These are phyloP conservation scores for Paracoccidioides brasiliensis DNA, from an alignment of 2,329 filamentous ascomycete genomes.

Conservation along the genomic window DNA sequence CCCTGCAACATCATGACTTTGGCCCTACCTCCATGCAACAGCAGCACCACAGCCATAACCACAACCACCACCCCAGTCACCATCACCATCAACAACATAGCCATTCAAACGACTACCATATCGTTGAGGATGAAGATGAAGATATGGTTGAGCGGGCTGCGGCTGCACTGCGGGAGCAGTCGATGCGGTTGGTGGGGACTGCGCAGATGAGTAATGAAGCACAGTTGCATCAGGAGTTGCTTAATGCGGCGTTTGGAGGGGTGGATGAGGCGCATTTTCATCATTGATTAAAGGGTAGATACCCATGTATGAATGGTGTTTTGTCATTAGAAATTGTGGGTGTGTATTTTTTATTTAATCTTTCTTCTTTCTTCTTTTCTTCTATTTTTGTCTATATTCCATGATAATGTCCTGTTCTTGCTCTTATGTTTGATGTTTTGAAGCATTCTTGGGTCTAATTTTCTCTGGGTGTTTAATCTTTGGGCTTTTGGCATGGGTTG, in stretches of 20 bases:
- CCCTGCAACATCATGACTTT: conserved; percentile 21
- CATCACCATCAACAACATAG: conserved; percentile 21
- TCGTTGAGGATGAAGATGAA: conserved; percentile 28
- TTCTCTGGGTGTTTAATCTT: no score
- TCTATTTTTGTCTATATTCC: not conserved
- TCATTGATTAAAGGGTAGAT: conserved; percentile 8
- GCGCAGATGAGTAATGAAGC: conserved; percentile 24
- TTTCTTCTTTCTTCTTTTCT: conserved; percentile 7
- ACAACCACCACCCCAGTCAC: no score
- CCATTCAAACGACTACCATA: conserved; percentile 27
- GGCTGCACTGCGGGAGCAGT: conserved; percentile 23
- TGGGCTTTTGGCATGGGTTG: no score
- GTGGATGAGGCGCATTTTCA: conserved; percentile 25
- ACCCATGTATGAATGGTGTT: not conserved
- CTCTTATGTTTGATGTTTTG: no score
- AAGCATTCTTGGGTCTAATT: no score
- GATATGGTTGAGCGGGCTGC: conserved; percentile 22
- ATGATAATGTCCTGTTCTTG: no score
- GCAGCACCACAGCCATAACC: no score
- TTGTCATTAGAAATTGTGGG: not conserved
- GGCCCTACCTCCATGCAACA: conserved; percentile 25
- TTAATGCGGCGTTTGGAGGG: conserved; percentile 27
- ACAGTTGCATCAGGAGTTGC: conserved; percentile 29
- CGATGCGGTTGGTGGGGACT: conserved; percentile 26
- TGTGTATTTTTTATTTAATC: not conserved